A percentile compares a stretch with the other conserved stretches of the same genome.
Conservation (phyloP, 176 grass and related monocot genomes). For the Leersia perrieri region DNA sequence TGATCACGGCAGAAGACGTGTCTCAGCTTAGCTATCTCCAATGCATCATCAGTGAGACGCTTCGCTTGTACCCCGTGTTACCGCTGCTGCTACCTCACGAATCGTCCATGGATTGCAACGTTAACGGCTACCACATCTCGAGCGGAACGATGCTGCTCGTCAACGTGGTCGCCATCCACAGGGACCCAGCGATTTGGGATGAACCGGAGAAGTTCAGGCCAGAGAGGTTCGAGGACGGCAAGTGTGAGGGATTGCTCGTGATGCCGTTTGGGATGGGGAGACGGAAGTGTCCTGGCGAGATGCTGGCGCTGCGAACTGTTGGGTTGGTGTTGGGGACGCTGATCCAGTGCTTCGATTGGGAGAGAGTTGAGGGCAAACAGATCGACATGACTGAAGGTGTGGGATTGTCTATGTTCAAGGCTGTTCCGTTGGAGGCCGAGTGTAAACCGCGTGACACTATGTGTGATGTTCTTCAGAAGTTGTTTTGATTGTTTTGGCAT, state of each 20-base stretch:
- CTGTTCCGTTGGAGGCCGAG: constrained; percentile 33
- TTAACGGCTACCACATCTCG: constrained; percentile 20
- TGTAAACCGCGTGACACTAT: constrained; percentile 26
- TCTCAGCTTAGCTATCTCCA: constrained; percentile 40
- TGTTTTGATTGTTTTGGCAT: no score
- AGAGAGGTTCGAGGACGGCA: constrained; percentile 41
- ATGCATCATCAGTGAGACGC: constrained; percentile 56
- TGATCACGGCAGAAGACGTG: constrained; percentile 34
- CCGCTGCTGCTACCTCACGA: constrained; percentile 45
- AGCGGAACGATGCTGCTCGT: constrained; percentile 45
- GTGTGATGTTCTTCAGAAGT: not conserved
- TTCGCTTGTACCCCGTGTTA: constrained; percentile 26
- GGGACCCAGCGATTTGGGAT: constrained; percentile 28
- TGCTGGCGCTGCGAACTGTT: not conserved
- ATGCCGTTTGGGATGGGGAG: constrained; percentile 58
- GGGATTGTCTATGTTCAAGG: not conserved
- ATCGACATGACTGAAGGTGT: constrained; percentile 33
- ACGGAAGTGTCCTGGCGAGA: constrained; percentile 48
- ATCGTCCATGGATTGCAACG: constrained; percentile 23
- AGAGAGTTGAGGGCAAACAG: not conserved
- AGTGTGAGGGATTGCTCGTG: not conserved
- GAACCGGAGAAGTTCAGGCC: constrained; percentile 32
- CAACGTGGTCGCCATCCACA: constrained; percentile 50
- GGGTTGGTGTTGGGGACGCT: constrained; percentile 39
- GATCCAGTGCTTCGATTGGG: constrained; percentile 70